Conservation (phyloP, 2,329 filamentous ascomycete genomes). For the Pseudogymnoascus sp. region DNA sequence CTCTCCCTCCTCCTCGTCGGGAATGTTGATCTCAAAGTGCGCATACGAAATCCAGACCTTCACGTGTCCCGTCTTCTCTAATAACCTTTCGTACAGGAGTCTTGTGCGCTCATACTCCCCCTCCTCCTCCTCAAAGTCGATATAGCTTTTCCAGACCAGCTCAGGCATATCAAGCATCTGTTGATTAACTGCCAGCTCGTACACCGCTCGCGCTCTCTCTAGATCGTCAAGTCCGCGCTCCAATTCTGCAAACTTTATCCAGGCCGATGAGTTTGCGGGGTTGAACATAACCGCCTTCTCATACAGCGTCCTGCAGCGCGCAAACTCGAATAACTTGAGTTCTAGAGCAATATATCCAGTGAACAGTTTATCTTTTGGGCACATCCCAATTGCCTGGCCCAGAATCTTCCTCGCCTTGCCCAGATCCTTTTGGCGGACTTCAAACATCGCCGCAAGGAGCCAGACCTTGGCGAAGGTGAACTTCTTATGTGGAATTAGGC, state of each 20-base stretch:
- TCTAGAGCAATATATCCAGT: conserved; percentile 89
- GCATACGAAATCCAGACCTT: conserved; percentile 99
- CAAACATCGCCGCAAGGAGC: conserved; percentile 88
- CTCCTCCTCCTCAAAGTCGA: conserved; percentile 96
- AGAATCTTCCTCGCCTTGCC: conserved; percentile 77
- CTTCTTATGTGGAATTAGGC: conserved; percentile 85
- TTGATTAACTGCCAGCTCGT: conserved; percentile 80
- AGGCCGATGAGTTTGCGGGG: conserved; percentile 79
- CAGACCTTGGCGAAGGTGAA: conserved; percentile 98
- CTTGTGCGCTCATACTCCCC: conserved; percentile 80
- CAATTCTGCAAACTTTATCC: conserved; percentile 93
- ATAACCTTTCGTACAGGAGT: conserved; percentile 76
- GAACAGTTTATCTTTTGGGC: conserved; percentile 93
- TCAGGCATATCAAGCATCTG: conserved; percentile 91
- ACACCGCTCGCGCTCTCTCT: conserved; percentile 81
- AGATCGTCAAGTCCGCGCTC: conserved; percentile 86
- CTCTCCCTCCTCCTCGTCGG: conserved; percentile 54
- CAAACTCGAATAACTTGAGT: conserved; percentile 88
- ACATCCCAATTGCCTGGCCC: conserved; percentile 84
- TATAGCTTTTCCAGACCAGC: conserved; percentile 94
- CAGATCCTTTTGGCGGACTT: conserved; percentile 78
- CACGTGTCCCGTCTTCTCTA: conserved; percentile 94
- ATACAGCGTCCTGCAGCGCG: conserved; percentile 81
- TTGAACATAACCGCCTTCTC: conserved; percentile 94
- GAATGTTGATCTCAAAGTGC: conserved; percentile 94